Conservation (phyloP, 202 grass and related monocot species). For the Thinopyrum obtusiflorum region DNA sequence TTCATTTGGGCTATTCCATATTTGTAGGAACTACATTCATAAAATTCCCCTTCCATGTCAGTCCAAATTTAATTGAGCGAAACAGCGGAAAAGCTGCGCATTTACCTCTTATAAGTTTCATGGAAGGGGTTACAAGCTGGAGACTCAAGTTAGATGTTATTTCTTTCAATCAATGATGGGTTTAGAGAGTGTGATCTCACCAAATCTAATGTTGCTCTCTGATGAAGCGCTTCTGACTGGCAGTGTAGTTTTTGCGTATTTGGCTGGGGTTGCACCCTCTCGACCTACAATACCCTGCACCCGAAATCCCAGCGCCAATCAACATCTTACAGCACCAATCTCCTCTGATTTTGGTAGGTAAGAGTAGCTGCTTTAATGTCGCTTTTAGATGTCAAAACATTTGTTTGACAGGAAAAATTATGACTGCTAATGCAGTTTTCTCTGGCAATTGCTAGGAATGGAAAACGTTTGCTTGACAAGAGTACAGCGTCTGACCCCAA, state of each 20-base stretch:
- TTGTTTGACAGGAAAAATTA: conserved; percentile 5
- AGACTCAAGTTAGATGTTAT: conserved; percentile 37
- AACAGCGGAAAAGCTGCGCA: conserved; percentile 10
- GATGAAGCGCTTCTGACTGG: conserved; percentile 82
- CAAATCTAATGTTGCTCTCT: conserved; percentile 38
- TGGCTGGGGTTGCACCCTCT: conserved; percentile 72
- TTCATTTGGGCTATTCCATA: conserved; percentile 5
- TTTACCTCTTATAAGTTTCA: conserved; percentile 17
- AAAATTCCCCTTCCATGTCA: conserved; percentile 34
- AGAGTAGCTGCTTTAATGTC: conserved; percentile 50
- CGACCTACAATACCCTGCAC: conserved; percentile 22
- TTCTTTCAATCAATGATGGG: conserved; percentile 42
- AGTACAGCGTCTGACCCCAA: conserved; percentile 30
- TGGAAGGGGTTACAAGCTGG: conserved; percentile 21
- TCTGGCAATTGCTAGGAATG: conserved; percentile 38
- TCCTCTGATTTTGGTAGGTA: conserved; percentile 88
- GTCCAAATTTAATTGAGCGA: conserved; percentile 28
- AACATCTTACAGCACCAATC: conserved; percentile 31
- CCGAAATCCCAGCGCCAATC: conserved; percentile 18
- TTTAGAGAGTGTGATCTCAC: conserved; percentile 45
- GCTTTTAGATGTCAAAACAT: conserved; percentile 22
- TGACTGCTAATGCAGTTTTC: neutral
- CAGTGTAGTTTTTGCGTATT: conserved; percentile 74
- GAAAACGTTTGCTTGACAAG: conserved; percentile 27
- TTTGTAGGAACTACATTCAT: conserved; percentile 37